Base-by-base conservation (phyloP, 2,329 filamentous ascomycete genomes). In the Colletotrichum nymphaeae region DNA sequence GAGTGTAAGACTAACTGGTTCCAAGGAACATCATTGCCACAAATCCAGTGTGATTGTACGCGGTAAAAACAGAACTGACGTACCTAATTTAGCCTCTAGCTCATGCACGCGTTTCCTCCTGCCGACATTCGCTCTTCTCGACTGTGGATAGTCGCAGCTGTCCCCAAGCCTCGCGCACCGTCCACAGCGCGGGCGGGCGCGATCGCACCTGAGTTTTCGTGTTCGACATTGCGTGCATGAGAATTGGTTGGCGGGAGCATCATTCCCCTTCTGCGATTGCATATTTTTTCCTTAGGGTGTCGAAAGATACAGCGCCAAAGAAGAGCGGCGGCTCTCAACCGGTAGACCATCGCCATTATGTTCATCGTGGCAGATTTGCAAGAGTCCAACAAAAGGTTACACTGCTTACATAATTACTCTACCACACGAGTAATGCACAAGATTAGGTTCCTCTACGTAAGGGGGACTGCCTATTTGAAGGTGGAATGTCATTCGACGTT, bases 131-230 rank as follows among this genome's bases (percentile, higher is more conserved):
- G 55, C 74, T 62, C 65, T 79, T 78, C 42, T 74, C 1, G 76
- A 69, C 12, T 78, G 73, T 11, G 79, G 79, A 74, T 81, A 81
- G 14, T 76, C 72, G 22, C 80, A 81, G 12, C 71, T 73, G 1
- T 67, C 60, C 1, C 74, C 69, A 1, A 77, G 70, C 28, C 74
- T 75, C 9, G 67, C 57, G 66, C 80, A 81, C 1, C 79, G 78
- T 8, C 72, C 67, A 24, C 80, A 81, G 4, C 37, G 69, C 2
- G 78, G 78, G 37, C 63, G 74, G 0, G 69, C 52, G n/a, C 79
- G 78, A 55, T 81, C 79, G 71, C 79, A 81, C 63, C 77, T 79
- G 16, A 80, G 67, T 63, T 81, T 81, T 37, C 78, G 76, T 22
- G 46, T 64, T 4, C 79, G 77, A 55, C 80, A 81, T 11, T 77